These are phyloP conservation scores for Hygrophoropsis aurantiaca DNA, from an alignment of 768 basidiomycete species.

Conservation along the genomic window DNA sequence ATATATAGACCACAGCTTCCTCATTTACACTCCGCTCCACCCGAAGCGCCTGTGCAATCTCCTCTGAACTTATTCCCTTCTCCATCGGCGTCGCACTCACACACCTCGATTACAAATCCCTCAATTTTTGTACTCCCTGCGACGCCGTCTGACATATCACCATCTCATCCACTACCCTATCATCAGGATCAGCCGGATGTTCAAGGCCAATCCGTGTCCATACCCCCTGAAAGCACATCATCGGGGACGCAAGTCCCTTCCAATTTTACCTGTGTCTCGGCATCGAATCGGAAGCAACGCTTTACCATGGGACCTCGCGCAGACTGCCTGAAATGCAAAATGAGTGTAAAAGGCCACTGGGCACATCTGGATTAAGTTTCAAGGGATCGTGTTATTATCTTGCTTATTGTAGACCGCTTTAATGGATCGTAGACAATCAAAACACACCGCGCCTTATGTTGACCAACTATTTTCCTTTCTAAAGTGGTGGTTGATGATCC, in stretches of 20 bases:
- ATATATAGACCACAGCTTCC: constrained; percentile 10
- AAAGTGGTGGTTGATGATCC: too few relatives aligned
- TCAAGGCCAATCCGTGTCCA: constrained; percentile 4
- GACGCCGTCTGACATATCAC: constrained; percentile 21
- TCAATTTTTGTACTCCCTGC: constrained; percentile 28
- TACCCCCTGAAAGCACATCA: constrained; percentile 15
- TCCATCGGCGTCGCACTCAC: constrained; percentile 11
- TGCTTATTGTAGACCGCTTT: too few relatives aligned
- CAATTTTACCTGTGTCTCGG: constrained; percentile 5
- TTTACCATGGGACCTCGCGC: constrained; percentile 72
- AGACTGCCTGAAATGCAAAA: constrained; percentile 66
- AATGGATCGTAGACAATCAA: too few relatives aligned
- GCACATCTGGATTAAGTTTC: constrained; percentile 58
- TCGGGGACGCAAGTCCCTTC: constrained; percentile 13
- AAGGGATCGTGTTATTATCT: too few relatives aligned
- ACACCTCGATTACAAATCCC: constrained; percentile 7
- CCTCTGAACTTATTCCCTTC: constrained; percentile 6
- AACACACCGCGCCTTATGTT: too few relatives aligned
- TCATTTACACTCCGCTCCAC: constrained; percentile 23
- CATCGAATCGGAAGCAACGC: constrained; percentile 38
- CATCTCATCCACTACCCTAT: constrained; percentile 8
- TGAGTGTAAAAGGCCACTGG: constrained; percentile 70
- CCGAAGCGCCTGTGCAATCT: constrained; percentile 17
- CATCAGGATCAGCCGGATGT: background rate
- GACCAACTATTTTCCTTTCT: too few relatives aligned